These are phyloP conservation scores for Lyophyllum shimeji DNA, from an alignment of 768 basidiomycete genomes.

Conservation along the genomic window DNA sequence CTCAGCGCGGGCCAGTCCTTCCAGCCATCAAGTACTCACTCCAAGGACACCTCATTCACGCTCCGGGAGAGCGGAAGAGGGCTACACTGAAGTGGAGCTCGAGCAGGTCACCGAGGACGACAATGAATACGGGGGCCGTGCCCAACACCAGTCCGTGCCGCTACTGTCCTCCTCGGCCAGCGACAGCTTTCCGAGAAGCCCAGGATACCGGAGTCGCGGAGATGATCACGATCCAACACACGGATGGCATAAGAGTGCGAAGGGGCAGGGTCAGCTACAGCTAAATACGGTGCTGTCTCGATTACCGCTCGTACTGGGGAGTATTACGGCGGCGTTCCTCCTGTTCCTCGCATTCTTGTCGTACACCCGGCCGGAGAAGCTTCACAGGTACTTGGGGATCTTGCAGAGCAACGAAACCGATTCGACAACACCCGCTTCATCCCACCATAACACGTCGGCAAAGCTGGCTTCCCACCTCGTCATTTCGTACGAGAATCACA, in stretches of 20 bases:
- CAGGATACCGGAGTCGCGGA: conserved; percentile 39
- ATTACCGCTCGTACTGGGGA: conserved; percentile 46
- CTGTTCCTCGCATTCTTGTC: conserved; percentile 52
- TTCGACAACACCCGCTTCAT: conserved; percentile 10
- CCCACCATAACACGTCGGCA: conserved; percentile 12
- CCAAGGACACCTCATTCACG: conserved; percentile 66
- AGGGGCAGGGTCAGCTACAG: conserved; percentile 15
- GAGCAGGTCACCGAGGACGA: conserved; percentile 33
- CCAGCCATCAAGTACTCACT: conserved; percentile 41
- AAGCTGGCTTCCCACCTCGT: conserved; percentile 9
- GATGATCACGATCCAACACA: conserved; percentile 31
- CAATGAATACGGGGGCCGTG: conserved; percentile 34
- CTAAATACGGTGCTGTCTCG: conserved; percentile 26
- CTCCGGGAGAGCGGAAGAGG: conserved; percentile 56
- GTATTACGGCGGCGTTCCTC: conserved; percentile 40
- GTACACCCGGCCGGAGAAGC: conserved; percentile 43
- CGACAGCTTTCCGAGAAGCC: conserved; percentile 33
- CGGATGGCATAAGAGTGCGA: conserved; percentile 12
- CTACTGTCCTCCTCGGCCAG: conserved; percentile 48
- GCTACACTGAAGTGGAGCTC: conserved; percentile 48
- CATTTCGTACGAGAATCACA: conserved; percentile 58
- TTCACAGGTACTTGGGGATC: conserved; percentile 45
- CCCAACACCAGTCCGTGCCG: conserved; percentile 43
- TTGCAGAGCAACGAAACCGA: conserved; percentile 16
- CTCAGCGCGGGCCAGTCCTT: conserved; percentile 28